phyloP scores from a whole-genome alignment of 768 basidiomycete species.

The Tubosaeta sp. region DNA sequence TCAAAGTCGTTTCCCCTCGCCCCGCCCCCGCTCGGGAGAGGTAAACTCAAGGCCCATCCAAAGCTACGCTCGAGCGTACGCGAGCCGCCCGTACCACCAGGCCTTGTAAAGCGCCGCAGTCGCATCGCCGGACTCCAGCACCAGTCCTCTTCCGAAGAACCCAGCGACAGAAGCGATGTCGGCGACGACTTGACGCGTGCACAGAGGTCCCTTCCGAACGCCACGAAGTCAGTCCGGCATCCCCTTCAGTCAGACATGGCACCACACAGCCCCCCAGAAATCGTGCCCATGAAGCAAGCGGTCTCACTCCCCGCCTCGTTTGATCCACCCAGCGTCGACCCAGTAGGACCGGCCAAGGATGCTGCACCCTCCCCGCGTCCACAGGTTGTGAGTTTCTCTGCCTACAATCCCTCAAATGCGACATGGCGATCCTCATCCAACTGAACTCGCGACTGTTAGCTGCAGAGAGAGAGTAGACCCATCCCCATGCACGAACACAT shows the following conservation, averaged over 20 bases:
- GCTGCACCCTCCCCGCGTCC: conserved; percentile 6
- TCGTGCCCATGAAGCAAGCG: conserved; percentile 5
- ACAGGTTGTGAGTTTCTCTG: conserved; percentile 21
- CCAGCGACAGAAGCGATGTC: conserved; percentile 26
- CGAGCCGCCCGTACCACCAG: conserved; percentile 31
- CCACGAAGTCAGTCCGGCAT: not conserved
- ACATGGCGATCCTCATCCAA: conserved; percentile 11
- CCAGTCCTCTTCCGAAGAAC: conserved; percentile 26
- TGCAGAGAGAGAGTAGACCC: conserved; percentile 6
- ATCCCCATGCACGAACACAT: conserved; percentile 6
- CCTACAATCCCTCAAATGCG: conserved; percentile 1
- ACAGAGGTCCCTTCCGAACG: not conserved
- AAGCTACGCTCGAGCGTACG: conserved; percentile 26
- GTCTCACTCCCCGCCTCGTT: conserved; percentile 7
- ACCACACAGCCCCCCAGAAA: not conserved
- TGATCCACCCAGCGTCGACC: conserved; percentile 2
- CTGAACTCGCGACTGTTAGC: conserved; percentile 21
- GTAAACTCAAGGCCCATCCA: conserved; percentile 25
- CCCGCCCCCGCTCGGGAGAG: conserved; percentile 25
- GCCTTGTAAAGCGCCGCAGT: conserved; percentile 27
- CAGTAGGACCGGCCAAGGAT: not conserved
- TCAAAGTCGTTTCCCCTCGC: conserved; percentile 30
- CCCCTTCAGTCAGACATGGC: not conserved
- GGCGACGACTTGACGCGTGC: conserved; percentile 15
- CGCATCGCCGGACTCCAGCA: conserved; percentile 10